Evolutionary conservation across 2,329 filamentous ascomycete genomes (phyloP), one percentile per base, ranked within the genome.

Genomic region (Dactylellina cionopaga): DNA sequence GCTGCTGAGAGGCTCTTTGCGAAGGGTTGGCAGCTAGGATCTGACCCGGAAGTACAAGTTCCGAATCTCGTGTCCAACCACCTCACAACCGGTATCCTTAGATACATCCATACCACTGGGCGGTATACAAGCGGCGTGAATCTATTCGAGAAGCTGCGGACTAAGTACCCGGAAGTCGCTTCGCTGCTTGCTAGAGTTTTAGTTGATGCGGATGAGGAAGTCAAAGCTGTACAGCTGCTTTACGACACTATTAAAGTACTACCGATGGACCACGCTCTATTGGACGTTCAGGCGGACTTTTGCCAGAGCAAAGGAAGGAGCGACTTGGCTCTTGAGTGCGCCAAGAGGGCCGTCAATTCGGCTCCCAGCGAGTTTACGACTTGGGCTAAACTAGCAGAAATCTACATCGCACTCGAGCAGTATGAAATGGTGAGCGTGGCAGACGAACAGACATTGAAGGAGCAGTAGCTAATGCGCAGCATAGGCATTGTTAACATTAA

Each of bases 341-440:
- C 95, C 4, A 96, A 98, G 80, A 89, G 94, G 74, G 93, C 92
- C 77, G 96, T 96, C 10, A 91, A 97, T 59, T 94, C 94, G 24
- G 95, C 95, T 0, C 95, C 95, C 0, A 97, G 92, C 80, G 95
- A 99, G 80, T 99, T 99, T 78, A 91, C 92, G 59, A 98, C 95
- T 0, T 99, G 95, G 95, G 94, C 95, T 65, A 86, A 93, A 65
- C 82, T 99, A 74, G 93, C 93, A 1, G 92, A 98, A 79, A 90
- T 98, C 29, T 99, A 99, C 77, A 91, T 98, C 62, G 87, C 90
- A 52, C 87, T 96, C 81, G 95, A 99, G 80, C 92, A 96, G 79
- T 99, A 95, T 92, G 95, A 98, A 79, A 88, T 76, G 56, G 72
- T 75, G 13, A 33, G 70, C 56, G 29, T 17, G 11, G 27, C 19